These are phyloP conservation scores for Jasminum sambac DNA, from an alignment of 257 asterid species.

Conservation along the genomic window DNA sequence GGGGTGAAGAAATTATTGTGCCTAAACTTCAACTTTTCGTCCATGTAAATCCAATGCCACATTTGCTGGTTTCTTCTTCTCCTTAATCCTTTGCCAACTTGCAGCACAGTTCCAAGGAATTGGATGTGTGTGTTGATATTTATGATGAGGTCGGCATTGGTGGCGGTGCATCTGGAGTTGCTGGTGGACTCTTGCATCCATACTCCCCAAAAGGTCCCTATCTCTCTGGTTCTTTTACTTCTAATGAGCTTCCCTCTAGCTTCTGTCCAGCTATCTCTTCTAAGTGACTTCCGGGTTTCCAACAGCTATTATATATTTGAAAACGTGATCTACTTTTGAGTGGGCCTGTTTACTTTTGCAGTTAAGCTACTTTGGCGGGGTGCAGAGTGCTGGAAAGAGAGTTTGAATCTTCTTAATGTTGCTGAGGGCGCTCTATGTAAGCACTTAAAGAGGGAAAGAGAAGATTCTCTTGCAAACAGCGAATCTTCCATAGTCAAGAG, in stretches of 20 bases:
- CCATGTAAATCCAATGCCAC: not conserved
- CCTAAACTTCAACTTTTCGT: not conserved
- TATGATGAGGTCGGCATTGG: slow-evolving; percentile 92
- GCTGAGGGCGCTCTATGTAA: slow-evolving; percentile 67
- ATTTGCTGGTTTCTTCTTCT: not conserved
- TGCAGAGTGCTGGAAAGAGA: slow-evolving; percentile 88
- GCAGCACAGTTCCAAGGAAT: slow-evolving; percentile 68
- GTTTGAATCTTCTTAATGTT: slow-evolving; percentile 58
- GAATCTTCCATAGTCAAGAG: slow-evolving; percentile 54
- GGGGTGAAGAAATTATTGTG: not conserved
- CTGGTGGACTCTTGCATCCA: slow-evolving; percentile 98
- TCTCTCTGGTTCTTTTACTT: slow-evolving; percentile 13
- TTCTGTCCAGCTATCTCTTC: not conserved
- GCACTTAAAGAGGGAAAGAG: slow-evolving; percentile 28
- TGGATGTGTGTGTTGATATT: slow-evolving; percentile 61
- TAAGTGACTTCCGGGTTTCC: not conserved
- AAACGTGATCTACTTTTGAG: slow-evolving; percentile 15
- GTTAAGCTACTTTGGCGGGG: slow-evolving; percentile 94
- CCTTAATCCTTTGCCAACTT: slow-evolving; percentile 23
- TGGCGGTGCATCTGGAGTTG: slow-evolving; percentile 99
- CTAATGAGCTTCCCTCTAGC: slow-evolving; percentile 16
- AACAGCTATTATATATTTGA: not conserved
- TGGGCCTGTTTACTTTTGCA: slow-evolving; percentile 35
- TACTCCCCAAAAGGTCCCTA: slow-evolving; percentile 88
- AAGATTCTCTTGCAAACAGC: slow-evolving; percentile 23